phyloP scores from a whole-genome alignment of 1,284 basidiomycete species.

The Athelia psychrophila region DNA sequence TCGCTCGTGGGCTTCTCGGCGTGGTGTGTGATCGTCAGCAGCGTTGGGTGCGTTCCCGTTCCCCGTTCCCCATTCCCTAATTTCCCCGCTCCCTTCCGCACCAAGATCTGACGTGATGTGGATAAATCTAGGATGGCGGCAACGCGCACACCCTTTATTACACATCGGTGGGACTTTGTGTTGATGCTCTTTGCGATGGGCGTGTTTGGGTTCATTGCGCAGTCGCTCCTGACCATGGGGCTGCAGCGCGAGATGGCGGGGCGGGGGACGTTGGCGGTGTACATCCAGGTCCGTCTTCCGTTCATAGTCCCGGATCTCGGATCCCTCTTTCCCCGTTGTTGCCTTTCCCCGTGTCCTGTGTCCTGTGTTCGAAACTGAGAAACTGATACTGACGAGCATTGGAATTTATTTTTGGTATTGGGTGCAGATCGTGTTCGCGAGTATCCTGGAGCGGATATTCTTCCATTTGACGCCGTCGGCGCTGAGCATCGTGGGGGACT shows the following conservation, averaged over 20 bases:
- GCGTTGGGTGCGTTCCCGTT: constrained; percentile 38
- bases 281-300: constrained; percentile 55
- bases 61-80: not conserved
- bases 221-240: constrained; percentile 58
- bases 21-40: constrained; percentile 55
- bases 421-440: constrained; percentile 57
- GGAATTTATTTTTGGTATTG: too few species aligned
- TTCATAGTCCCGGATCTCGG: too few species aligned
- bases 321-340: not conserved
- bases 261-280: constrained; percentile 58
- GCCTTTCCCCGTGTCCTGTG: not conserved
- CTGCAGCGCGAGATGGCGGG: constrained; percentile 65
- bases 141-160: constrained; percentile 31
- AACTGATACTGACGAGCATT: not conserved
- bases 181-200: constrained; percentile 44
- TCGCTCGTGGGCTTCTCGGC: constrained; percentile 67
- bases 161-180: constrained; percentile 45
- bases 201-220: constrained; percentile 58
- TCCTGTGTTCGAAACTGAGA: not conserved
- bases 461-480: constrained; percentile 50
- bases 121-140: constrained; percentile 30
- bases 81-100: too few species aligned
- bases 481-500: constrained; percentile 54
- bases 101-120: too few species aligned
- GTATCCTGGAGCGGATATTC: constrained; percentile 56